These are phyloP conservation scores for Thymus mandschuricus DNA, from an alignment of 257 asterid genomes.

Conservation along the genomic window DNA sequence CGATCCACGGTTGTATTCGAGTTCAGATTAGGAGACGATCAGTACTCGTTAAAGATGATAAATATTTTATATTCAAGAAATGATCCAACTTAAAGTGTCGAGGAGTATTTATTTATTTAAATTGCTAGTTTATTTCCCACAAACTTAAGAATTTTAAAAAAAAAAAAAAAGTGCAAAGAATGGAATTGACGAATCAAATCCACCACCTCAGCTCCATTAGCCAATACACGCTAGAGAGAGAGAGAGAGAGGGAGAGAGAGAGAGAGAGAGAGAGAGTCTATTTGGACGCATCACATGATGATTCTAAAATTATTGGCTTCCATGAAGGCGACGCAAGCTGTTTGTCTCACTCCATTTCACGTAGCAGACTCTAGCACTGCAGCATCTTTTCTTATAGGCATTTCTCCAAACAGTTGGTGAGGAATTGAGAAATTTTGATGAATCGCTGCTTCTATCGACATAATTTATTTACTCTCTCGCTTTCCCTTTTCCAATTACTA, in stretches of 20 bases:
- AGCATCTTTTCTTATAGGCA: neutral
- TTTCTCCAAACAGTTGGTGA: constrained; percentile 25
- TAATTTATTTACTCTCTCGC: neutral
- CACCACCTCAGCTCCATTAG: neutral
- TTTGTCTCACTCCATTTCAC: neutral
- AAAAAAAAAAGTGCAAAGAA: neutral
- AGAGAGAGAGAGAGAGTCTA: neutral
- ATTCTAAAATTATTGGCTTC: no score
- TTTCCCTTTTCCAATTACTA: neutral
- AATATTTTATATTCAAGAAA: no score
- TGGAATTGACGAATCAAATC: neutral
- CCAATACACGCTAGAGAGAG: neutral
- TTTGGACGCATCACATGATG: no score
- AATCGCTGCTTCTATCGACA: neutral
- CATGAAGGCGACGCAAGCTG: neutral
- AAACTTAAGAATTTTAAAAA: no score
- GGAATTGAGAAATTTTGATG: constrained; percentile 2
- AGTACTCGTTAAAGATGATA: no score
- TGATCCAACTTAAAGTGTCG: no score
- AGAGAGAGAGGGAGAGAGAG: neutral
- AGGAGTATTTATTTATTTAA: no score
- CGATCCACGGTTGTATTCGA: no score
- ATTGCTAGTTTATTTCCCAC: no score
- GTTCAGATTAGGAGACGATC: no score
- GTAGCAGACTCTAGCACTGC: no score